Percentiles rank a stretch among this genome's conserved stretches.
phyloP scores from a whole-genome alignment of 306 rosid genomes.

The Benincasa hispida region DNA sequence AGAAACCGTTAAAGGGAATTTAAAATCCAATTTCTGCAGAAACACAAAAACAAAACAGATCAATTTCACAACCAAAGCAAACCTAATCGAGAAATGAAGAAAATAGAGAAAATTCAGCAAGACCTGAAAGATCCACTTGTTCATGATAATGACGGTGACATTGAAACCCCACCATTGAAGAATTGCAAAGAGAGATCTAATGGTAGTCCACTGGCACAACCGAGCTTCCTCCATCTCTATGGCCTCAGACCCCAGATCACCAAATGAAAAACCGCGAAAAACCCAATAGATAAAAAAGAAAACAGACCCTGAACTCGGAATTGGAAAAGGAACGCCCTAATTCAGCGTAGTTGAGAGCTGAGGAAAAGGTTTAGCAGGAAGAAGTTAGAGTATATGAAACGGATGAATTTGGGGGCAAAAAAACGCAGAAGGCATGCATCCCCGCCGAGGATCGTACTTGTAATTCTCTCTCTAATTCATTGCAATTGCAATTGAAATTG shows the following conservation, averaged over 20 bases:
- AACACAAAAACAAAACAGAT: background rate
- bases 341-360: background rate
- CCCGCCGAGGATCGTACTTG: background rate
- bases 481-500: background rate
- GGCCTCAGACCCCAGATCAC: slow-evolving; percentile 19
- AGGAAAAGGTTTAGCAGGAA: background rate
- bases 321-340: background rate
- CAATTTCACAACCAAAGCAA: background rate
- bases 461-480: slow-evolving; percentile 3
- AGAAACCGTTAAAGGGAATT: slow-evolving; percentile 86
- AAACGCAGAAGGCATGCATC: slow-evolving; percentile 8
- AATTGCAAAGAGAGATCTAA: slow-evolving; percentile 81
- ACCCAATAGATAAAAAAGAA: background rate
- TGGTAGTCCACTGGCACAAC: slow-evolving; percentile 51
- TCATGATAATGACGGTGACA: slow-evolving; percentile 81
- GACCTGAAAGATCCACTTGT: slow-evolving; percentile 99
- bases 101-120: background rate
- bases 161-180: slow-evolving; percentile 96
- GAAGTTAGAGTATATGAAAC: slow-evolving; percentile 3
- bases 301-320: slow-evolving; percentile 6
- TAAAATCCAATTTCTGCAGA: slow-evolving; percentile 87
- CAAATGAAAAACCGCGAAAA: slow-evolving; percentile 13
- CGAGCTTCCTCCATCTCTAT: slow-evolving; percentile 53
- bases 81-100: background rate
- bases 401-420: slow-evolving; percentile 1